Evolutionary conservation across 495 filamentous ascomycete genomes (phyloP).

Genomic region (Mytilinidion resinicola): DNA sequence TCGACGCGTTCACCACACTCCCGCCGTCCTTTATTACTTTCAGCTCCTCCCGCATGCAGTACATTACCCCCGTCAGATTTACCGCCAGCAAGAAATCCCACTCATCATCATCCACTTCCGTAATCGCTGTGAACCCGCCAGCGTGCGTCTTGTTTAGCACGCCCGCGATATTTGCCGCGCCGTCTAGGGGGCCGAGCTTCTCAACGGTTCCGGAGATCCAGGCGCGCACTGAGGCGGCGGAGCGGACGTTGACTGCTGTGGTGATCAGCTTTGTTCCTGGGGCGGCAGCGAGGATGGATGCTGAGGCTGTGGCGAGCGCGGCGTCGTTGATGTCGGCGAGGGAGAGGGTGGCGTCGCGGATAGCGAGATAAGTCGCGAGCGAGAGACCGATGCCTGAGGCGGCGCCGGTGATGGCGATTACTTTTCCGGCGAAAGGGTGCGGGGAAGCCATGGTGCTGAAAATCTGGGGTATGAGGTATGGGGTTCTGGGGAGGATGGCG

Average conservation of each 20-base stretch:
- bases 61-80: conserved; percentile 35
- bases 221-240: conserved; percentile 8
- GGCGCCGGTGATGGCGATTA: conserved; percentile 22
- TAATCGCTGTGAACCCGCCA: conserved; percentile 29
- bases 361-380: conserved; percentile 7
- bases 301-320: conserved; percentile 9
- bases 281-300: conserved; percentile 17
- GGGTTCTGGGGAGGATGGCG: too few relatives aligned
- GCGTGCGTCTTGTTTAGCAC: conserved; percentile 30
- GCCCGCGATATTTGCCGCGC: conserved; percentile 57
- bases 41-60: conserved; percentile 29
- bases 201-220: conserved; percentile 23
- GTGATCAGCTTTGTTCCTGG: conserved; percentile 5
- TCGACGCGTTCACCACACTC: conserved; percentile 53
- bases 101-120: conserved; percentile 34
- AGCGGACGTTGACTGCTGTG: conserved; percentile 21
- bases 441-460: not conserved
- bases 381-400: conserved; percentile 24
- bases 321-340: conserved; percentile 19
- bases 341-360: conserved; percentile 19
- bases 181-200: conserved; percentile 43
- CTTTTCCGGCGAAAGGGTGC: not conserved
- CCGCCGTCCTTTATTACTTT: conserved; percentile 3
- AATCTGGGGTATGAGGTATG: too few relatives aligned
- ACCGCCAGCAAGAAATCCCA: conserved; percentile 36